Evolutionary conservation across 805 yeast species (phyloP).

Genomic region (Candida loeiensis): DNA sequence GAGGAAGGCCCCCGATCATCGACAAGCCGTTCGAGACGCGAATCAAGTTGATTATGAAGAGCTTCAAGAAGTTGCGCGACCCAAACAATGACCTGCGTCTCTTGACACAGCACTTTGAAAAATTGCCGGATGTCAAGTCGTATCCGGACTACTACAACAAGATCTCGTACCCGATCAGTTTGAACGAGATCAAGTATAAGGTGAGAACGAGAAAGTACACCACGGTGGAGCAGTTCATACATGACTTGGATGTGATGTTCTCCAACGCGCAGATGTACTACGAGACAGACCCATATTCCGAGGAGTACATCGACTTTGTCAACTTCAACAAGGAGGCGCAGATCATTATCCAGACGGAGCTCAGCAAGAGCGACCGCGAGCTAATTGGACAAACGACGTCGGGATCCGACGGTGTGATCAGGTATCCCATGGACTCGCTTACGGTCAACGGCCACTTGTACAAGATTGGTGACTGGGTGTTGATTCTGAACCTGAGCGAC

Average conservation of each 20-base stretch:
- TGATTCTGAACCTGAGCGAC: conserved; percentile 83
- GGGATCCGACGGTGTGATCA: conserved; percentile 48
- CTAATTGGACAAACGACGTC: conserved; percentile 44
- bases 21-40: conserved; percentile 91
- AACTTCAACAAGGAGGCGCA: conserved; percentile 60
- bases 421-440: conserved; percentile 77
- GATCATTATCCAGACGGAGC: conserved; percentile 59
- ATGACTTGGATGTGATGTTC: conserved; percentile 73
- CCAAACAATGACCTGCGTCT: conserved; percentile 44
- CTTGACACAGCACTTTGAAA: conserved; percentile 69
- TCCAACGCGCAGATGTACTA: conserved; percentile 64
- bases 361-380: conserved; percentile 78
- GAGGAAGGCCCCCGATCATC: conserved; percentile 89
- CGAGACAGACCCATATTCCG: conserved; percentile 51
- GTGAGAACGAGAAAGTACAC: conserved; percentile 82
- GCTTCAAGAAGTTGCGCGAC: conserved; percentile 68
- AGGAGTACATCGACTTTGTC: conserved; percentile 58
- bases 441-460: conserved; percentile 69
- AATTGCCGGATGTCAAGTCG: conserved; percentile 65
- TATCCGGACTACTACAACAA: conserved; percentile 53
- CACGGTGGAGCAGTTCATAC: conserved; percentile 69
- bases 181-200: conserved; percentile 72
- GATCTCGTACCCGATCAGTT: conserved; percentile 58
- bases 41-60: conserved; percentile 81
- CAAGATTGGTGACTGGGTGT: conserved; percentile 93